Conservation (phyloP, 345 rosid species). For the Hevea brasiliensis region DNA sequence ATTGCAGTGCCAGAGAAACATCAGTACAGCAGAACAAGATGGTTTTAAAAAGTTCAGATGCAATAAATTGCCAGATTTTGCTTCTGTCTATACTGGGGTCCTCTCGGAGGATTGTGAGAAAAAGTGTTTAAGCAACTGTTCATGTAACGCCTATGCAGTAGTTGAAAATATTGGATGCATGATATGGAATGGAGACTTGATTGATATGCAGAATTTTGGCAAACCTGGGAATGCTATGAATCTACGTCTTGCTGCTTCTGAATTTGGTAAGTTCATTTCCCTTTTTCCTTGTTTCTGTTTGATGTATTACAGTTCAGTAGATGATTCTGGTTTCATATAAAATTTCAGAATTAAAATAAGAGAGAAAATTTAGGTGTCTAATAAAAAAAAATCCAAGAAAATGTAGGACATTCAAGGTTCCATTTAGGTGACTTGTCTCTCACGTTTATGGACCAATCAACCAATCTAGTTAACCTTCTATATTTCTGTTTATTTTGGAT, state of each 20-base stretch:
- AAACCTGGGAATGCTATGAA: slow-evolving; percentile 36
- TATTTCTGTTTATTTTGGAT: not conserved
- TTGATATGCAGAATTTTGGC: slow-evolving; percentile 50
- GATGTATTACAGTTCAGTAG: not conserved
- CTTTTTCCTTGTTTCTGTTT: not conserved
- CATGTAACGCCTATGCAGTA: slow-evolving; percentile 57
- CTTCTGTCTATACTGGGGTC: not conserved
- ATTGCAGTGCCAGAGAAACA: slow-evolving; percentile 32
- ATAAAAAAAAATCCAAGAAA: too few species aligned
- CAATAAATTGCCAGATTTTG: slow-evolving; percentile 46
- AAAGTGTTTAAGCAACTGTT: slow-evolving; percentile 46
- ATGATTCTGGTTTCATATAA: not conserved
- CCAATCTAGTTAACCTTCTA: too few species aligned
- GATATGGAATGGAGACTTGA: slow-evolving; percentile 52
- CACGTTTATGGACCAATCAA: too few species aligned
- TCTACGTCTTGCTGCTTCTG: slow-evolving; percentile 59
- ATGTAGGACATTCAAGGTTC: too few species aligned
- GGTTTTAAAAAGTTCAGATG: slow-evolving; percentile 26
- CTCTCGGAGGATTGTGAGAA: not conserved
- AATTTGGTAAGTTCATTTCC: slow-evolving; percentile 40
- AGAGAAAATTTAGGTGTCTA: too few species aligned
- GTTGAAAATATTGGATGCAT: slow-evolving; percentile 51
- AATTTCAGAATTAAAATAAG: not conserved
- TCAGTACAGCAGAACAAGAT: slow-evolving; percentile 17
- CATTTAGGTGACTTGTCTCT: too few species aligned